A percentile compares a stretch with the other conserved stretches of the same genome.
These are phyloP conservation scores for Naganishia albida DNA, from an alignment of 1,284 basidiomycete genomes.

Conservation along the genomic window DNA sequence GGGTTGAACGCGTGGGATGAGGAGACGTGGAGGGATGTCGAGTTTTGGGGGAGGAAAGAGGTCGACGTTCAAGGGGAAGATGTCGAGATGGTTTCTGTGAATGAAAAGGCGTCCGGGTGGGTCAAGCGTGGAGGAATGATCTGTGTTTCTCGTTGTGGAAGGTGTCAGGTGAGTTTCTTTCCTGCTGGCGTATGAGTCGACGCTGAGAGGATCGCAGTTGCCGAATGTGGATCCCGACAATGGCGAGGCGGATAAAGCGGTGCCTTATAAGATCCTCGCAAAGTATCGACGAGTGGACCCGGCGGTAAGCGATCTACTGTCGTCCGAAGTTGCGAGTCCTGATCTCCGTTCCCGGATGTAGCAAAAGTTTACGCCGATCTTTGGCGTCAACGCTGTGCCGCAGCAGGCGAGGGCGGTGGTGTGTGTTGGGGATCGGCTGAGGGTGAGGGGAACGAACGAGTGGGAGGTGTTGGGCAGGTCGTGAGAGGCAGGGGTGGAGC, in stretches of 20 bases:
- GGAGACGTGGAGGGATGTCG: slow-evolving; percentile 31
- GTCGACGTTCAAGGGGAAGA: not conserved
- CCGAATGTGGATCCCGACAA: slow-evolving; percentile 33
- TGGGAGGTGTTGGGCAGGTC: slow-evolving; percentile 24
- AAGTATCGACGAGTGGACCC: slow-evolving; percentile 33
- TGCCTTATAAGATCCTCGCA: slow-evolving; percentile 32
- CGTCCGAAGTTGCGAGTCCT: not conserved
- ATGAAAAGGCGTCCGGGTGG: not conserved
- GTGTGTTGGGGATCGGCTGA: slow-evolving; percentile 25
- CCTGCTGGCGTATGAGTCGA: not conserved
- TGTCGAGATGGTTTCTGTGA: slow-evolving; percentile 4
- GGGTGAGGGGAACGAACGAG: slow-evolving; percentile 15
- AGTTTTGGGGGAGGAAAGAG: slow-evolving; percentile 14
- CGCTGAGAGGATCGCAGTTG: slow-evolving; percentile 8
- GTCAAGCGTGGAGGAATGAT: slow-evolving; percentile 28
- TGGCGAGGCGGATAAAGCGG: slow-evolving; percentile 29
- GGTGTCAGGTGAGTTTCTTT: slow-evolving; percentile 29
- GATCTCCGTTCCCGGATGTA: not conserved
- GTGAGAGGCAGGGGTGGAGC: not conserved
- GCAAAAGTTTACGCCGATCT: slow-evolving; percentile 31
- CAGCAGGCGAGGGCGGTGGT: not conserved
- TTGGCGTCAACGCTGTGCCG: slow-evolving; percentile 32
- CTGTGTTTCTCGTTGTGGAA: slow-evolving; percentile 31
- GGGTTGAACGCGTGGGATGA: slow-evolving; percentile 24
- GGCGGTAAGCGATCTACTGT: slow-evolving; percentile 14